These are phyloP conservation scores for Castanea mollissima DNA, from an alignment of 306 rosid genomes.

Conservation along the genomic window DNA sequence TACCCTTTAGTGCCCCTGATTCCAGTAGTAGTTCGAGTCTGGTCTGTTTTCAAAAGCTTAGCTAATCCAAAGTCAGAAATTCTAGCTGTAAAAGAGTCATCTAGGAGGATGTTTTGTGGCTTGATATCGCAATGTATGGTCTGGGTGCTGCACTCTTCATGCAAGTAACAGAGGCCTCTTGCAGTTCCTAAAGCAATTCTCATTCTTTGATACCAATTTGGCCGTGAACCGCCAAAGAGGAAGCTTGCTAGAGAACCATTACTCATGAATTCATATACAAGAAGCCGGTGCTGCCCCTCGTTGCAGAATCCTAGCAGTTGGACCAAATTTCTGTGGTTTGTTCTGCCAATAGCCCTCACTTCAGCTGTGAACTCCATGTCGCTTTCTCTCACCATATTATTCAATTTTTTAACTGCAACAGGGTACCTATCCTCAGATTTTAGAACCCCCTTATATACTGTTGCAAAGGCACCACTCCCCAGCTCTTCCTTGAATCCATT, in stretches of 20 bases:
- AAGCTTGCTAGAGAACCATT: slow-evolving; percentile 35
- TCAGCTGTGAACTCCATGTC: slow-evolving; percentile 35
- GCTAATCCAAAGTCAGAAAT: slow-evolving; percentile 40
- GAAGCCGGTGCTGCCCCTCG: slow-evolving; percentile 24
- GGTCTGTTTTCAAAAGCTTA: slow-evolving; percentile 29
- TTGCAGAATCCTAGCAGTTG: slow-evolving; percentile 33
- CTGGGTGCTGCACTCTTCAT: slow-evolving; percentile 36
- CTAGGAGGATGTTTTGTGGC: slow-evolving; percentile 44
- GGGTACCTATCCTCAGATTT: not conserved
- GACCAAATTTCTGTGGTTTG: slow-evolving; percentile 36
- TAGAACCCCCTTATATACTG: slow-evolving; percentile 33
- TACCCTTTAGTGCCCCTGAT: slow-evolving; percentile 37
- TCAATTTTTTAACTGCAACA: slow-evolving; percentile 39
- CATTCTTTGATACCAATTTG: slow-evolving; percentile 31
- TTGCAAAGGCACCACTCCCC: slow-evolving; percentile 27
- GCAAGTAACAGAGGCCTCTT: slow-evolving; percentile 25
- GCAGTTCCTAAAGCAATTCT: slow-evolving; percentile 30
- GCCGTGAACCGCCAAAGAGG: slow-evolving; percentile 24
- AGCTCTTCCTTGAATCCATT: slow-evolving; percentile 29
- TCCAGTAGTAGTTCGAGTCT: slow-evolving; percentile 11
- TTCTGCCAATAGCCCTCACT: slow-evolving; percentile 32
- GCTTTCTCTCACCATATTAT: slow-evolving; percentile 1
- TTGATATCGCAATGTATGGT: slow-evolving; percentile 40
- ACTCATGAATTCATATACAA: slow-evolving; percentile 44
- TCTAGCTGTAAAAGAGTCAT: slow-evolving; percentile 25